Conservation (phyloP, 176 grass and related monocot species). For the Zea mays region DNA sequence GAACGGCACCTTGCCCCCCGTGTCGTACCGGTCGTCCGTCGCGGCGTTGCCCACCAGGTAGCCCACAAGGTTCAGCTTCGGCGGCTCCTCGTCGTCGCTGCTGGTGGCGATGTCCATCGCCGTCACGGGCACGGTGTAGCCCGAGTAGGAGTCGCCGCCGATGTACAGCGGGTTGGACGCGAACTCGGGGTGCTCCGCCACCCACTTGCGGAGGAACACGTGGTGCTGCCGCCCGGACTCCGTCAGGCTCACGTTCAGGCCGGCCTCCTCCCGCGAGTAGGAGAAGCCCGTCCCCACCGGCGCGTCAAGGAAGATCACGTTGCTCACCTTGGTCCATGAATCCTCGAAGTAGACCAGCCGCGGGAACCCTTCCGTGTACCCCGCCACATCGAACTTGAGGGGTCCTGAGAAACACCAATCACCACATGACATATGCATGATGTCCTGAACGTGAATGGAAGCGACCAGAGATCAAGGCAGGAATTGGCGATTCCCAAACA, state of each 20-base stretch:
- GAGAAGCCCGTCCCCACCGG: conserved; percentile 80
- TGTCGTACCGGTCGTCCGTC: conserved; percentile 50
- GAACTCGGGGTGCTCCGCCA: conserved; percentile 60
- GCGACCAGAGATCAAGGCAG: too few relatives aligned
- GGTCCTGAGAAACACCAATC: conserved; percentile 35
- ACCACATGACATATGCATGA: neutral
- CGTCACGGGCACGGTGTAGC: conserved; percentile 62
- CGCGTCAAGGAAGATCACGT: conserved; percentile 77
- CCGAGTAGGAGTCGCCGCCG: conserved; percentile 84
- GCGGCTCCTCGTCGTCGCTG: neutral
- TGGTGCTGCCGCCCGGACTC: conserved; percentile 42
- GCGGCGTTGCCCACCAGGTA: conserved; percentile 68
- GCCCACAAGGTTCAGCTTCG: conserved; percentile 33
- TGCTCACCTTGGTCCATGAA: conserved; percentile 74
- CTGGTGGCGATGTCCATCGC: conserved; percentile 45
- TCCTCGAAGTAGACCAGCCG: conserved; percentile 49
- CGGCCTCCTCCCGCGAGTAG: conserved; percentile 43
- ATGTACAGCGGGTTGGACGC: conserved; percentile 69
- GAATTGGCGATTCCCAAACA: too few relatives aligned
- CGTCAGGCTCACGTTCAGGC: conserved; percentile 44
- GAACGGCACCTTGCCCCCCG: conserved; percentile 59
- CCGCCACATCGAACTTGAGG: conserved; percentile 63
- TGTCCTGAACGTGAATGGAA: too few relatives aligned
- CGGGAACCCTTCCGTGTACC: conserved; percentile 60
- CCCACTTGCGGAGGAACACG: conserved; percentile 63